A percentile compares a stretch with the other conserved stretches of the same genome.
These are phyloP conservation scores for Ophiobolus disseminans DNA, from an alignment of 2,329 filamentous ascomycete genomes.

Conservation along the genomic window DNA sequence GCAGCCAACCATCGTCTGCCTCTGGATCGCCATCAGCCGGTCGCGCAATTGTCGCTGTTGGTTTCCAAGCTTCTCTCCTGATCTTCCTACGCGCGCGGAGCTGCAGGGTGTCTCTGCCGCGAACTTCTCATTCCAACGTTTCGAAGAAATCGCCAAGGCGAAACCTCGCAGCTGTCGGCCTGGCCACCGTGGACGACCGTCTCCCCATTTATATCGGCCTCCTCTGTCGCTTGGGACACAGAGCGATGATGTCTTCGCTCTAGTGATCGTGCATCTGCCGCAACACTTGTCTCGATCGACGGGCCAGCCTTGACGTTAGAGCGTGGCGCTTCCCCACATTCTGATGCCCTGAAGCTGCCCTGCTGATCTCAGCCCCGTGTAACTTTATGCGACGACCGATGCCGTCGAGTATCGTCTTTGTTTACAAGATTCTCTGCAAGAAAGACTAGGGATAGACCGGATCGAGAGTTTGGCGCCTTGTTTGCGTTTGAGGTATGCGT, in stretches of 20 bases:
- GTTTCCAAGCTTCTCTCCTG: slow-evolving; percentile 28
- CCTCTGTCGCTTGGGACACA: slow-evolving; percentile 40
- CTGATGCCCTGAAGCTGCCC: slow-evolving; percentile 38
- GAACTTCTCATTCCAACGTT: slow-evolving; percentile 34
- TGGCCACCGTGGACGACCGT: slow-evolving; percentile 29
- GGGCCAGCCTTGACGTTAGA: slow-evolving; percentile 40
- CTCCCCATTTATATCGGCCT: slow-evolving; percentile 25
- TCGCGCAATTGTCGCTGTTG: slow-evolving; percentile 26
- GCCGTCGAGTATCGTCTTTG: slow-evolving; percentile 45
- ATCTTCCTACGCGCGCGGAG: slow-evolving; percentile 31
- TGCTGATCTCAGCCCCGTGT: slow-evolving; percentile 38
- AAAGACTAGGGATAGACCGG: slow-evolving; percentile 53
- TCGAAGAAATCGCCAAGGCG: slow-evolving; percentile 45
- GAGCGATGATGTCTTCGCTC: slow-evolving; percentile 48
- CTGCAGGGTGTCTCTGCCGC: slow-evolving; percentile 35
- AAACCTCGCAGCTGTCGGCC: slow-evolving; percentile 31
- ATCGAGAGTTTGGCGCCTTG: slow-evolving; percentile 51
- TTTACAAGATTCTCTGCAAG: slow-evolving; percentile 44
- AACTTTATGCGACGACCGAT: slow-evolving; percentile 46
- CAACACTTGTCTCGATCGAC: slow-evolving; percentile 38
- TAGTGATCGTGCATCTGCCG: slow-evolving; percentile 40
- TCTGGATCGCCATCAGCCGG: slow-evolving; percentile 30
- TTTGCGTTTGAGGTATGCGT: slow-evolving; percentile 45
- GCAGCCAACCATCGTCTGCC: slow-evolving; percentile 25
- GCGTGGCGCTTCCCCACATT: slow-evolving; percentile 50